Percentiles rank a stretch among this genome's conserved stretches.
phyloP scores from a whole-genome alignment of 2,329 filamentous ascomycete genomes.

The Aspergillus sp. region DNA sequence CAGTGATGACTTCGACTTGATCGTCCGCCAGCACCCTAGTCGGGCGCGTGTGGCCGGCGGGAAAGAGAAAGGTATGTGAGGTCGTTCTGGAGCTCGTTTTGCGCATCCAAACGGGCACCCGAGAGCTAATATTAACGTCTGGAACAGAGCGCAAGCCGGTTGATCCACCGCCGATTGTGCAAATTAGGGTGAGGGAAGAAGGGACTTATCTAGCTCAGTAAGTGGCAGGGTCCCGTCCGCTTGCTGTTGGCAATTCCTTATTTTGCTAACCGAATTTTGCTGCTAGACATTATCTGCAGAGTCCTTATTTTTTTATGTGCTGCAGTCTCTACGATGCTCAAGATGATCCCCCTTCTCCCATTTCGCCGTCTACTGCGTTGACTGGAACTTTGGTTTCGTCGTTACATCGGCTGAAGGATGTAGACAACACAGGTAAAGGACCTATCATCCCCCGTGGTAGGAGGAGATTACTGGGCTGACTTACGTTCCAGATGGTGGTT shows the following conservation, averaged over 20 bases:
- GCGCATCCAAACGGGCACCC: slow-evolving; percentile 2
- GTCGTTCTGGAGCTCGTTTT: neutral
- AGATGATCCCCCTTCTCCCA: slow-evolving; percentile 45
- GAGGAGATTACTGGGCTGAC: slow-evolving; percentile 3
- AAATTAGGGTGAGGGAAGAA: slow-evolving; percentile 58
- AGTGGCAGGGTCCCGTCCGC: slow-evolving; percentile 31
- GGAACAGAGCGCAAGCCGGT: slow-evolving; percentile 75
- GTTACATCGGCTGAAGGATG: slow-evolving; percentile 77
- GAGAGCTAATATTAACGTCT: slow-evolving; percentile 14
- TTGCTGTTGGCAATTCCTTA: slow-evolving; percentile 7
- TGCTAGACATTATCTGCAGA: slow-evolving; percentile 60
- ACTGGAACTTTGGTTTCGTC: slow-evolving; percentile 77
- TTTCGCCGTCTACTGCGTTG: slow-evolving; percentile 54
- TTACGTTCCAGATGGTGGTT: slow-evolving; percentile 64
- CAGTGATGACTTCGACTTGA: slow-evolving; percentile 58
- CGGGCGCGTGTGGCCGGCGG: slow-evolving; percentile 67
- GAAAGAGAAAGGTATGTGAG: slow-evolving; percentile 68
- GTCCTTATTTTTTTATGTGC: slow-evolving; percentile 64
- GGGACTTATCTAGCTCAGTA: slow-evolving; percentile 59
- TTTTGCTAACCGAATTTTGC: slow-evolving; percentile 5
- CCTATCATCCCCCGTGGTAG: slow-evolving; percentile 3
- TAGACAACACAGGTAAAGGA: slow-evolving; percentile 60
- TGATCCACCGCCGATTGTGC: slow-evolving; percentile 79
- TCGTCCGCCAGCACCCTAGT: slow-evolving; percentile 66
- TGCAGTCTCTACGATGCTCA: slow-evolving; percentile 55